Base-by-base conservation (phyloP, 1,284 basidiomycete species). In the Clitocybe nebularis region DNA sequence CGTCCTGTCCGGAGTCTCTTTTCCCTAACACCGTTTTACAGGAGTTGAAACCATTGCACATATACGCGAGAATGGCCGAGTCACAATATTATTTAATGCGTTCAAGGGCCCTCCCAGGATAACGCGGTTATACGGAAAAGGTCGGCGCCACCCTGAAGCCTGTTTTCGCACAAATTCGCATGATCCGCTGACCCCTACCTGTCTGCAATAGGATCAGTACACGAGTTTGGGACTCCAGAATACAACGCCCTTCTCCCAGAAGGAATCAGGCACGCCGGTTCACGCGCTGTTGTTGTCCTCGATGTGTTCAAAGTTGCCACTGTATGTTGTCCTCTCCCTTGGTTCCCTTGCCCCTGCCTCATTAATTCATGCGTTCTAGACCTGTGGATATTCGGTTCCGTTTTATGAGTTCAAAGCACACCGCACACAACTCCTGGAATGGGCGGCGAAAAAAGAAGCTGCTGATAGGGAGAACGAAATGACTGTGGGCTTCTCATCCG, bases 31-130 rank as follows among this genome's bases (percentile, higher is more conserved):
- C 16, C 24, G 11, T 22, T 16, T 32, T 35, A 23, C 19, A 75
- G 74, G 74, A 8, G 52, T 67, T 14, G 75, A 77, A 50, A 77
- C 73, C 1, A 66, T 76, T 16, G 59, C 74, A 1, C 74, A 77
- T 42, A 51, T 75, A 33, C 66, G 69, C 9, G 72, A 77, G 50
- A 77, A 77, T 39, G 66, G 63, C 3, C 61, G 73, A 26, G 63
- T 76, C 16, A 75, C 74, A 0, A 61, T 77, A 30, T 53, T 74
- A 42, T 72, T 76, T 48, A 67, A 67, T 41, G 71, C 71, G 1
- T 72, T 75, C 17, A 68, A 71, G 33, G 72, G 62, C 2, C 60
- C 60, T 13, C 62, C 62, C 3, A 55, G 61, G 33, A 74, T 75
- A 44, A 50, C 64, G 10, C 55, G 72, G 14, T 55, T 76, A 9